Base-by-base conservation (phyloP, 106 monocot genomes). In the Platanthera zijinensis region DNA sequence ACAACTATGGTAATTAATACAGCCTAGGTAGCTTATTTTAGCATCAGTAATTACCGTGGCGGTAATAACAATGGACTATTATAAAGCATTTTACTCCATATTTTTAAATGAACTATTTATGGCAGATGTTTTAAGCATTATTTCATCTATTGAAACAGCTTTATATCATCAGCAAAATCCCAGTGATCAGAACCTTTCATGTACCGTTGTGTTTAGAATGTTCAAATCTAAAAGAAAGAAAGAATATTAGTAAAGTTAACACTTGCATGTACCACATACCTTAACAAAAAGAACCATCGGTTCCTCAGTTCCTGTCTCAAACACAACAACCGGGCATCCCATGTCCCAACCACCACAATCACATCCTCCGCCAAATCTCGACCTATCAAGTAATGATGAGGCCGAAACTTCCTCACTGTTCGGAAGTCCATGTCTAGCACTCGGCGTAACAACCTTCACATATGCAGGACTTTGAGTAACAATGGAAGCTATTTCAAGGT, bases 301-400 rank as follows among this genome's bases (percentile, higher is more conserved):
- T 21, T 85, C 70, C 52, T 84, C 82, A 32, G 70, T 79, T 77
- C 74, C 83, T 21, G 5, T 86, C 52, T 88, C 84, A 70, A 94
- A 78, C 12, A 99, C 84, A 57, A 78, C 67, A 81, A 99, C 85
- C 28, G 94, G 94, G 59, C 97, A 99, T 2, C 81, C 84, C 94
- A 99, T 92, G 71, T 99, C 97, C 97, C 97, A 99, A 53, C 97
- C 97, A 66, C 97, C 97, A 85, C 97, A 99, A 76, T 99, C 94
- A 83, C 97, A 99, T 5, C 79, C 84, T 78, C 97, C 97, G 50
- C 92, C 94, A 76, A 69, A 84, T 83, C 87, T 89, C 91, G 89
- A 92, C 81, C 89, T 89, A 77, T 99, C 89, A 22, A 99, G 86
- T 71, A 99, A 85, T 9, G 86, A 78, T 62, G 90, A 89, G 13